These are phyloP conservation scores for Punica granatum DNA, from an alignment of 345 rosid genomes.

Conservation along the genomic window DNA sequence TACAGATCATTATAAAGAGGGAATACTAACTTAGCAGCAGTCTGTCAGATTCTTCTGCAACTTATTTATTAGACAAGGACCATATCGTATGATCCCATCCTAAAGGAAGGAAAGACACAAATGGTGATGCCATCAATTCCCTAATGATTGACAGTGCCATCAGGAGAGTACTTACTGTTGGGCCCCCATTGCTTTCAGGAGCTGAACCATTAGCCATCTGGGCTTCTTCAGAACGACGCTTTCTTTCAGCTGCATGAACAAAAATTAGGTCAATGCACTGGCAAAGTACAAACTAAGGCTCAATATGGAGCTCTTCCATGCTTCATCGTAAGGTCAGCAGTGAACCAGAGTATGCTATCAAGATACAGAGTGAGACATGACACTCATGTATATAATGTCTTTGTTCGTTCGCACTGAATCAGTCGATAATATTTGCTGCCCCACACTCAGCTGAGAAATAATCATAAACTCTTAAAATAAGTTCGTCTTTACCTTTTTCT, in stretches of 20 bases:
- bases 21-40: background rate
- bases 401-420: background rate
- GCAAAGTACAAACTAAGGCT: background rate
- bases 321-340: background rate
- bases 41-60: background rate
- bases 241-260: constrained; percentile 60
- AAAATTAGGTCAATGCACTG: constrained; percentile 1
- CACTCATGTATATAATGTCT: background rate
- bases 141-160: background rate
- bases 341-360: background rate
- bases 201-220: constrained; percentile 52
- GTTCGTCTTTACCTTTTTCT: constrained; percentile 50
- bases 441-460: background rate
- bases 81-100: background rate
- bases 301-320: background rate
- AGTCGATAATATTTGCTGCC: background rate
- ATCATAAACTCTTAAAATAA: background rate
- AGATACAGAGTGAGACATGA: background rate
- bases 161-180: constrained; percentile 38
- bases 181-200: constrained; percentile 40
- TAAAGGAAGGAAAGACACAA: background rate
- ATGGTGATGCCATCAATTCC: background rate
- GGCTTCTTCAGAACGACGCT: constrained; percentile 62
- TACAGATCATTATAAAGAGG: background rate
- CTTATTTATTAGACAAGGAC: background rate